Percentiles rank a stretch among this genome's conserved stretches.
Conservation (phyloP, 169 alveolate species). For the Eimeria tenella region DNA sequence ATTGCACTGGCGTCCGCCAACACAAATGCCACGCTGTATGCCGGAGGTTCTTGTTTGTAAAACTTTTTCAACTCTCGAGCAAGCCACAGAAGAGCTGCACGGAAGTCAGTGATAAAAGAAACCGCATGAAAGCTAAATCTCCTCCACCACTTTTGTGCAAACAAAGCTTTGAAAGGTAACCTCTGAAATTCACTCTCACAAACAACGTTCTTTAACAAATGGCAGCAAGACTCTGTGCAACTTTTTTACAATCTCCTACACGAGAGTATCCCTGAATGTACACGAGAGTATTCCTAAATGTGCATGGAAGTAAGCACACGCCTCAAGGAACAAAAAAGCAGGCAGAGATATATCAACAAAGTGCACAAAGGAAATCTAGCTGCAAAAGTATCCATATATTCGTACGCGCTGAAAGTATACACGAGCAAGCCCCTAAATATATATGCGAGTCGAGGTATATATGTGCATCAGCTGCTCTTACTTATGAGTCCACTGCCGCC, state of each 20-base stretch:
- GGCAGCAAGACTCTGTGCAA: not conserved
- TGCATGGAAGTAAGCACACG: too few relatives aligned
- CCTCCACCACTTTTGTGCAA: not conserved
- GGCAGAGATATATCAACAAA: too few relatives aligned
- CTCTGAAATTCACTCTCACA: too few relatives aligned
- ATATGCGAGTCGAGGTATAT: not conserved
- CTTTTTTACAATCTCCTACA: not conserved
- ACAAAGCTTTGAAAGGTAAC: too few relatives aligned
- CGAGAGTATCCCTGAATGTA: not conserved
- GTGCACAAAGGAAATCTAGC: too few relatives aligned
- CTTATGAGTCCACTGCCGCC: conserved; percentile 53
- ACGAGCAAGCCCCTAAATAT: not conserved
- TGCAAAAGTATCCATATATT: too few relatives aligned
- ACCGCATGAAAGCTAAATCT: not conserved
- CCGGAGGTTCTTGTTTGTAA: not conserved
- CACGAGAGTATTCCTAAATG: too few relatives aligned
- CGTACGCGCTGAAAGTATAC: not conserved
- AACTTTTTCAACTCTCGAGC: conserved; percentile 45
- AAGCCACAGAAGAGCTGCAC: conserved; percentile 28
- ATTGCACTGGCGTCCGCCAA: conserved; percentile 61
- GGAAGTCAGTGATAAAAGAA: not conserved
- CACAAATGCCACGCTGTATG: conserved; percentile 44
- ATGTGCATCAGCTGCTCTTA: not conserved
- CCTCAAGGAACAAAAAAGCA: too few relatives aligned
- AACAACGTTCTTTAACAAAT: not conserved